These are phyloP conservation scores for Pestalotiopsis sp. DNA, from an alignment of 2,329 filamentous ascomycete species.

Conservation along the genomic window DNA sequence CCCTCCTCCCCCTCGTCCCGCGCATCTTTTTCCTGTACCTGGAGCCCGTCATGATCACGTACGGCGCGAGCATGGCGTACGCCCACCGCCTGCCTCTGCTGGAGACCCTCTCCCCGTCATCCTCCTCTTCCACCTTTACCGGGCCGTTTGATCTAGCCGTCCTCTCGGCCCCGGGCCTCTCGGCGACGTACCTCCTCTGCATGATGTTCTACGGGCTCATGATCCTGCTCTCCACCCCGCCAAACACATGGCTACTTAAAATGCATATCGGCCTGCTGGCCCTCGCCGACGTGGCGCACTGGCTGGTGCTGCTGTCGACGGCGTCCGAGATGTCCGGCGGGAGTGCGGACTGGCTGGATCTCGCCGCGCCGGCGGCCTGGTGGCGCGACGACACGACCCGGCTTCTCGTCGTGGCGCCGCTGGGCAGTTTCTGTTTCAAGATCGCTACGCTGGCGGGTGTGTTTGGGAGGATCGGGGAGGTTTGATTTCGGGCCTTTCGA, in stretches of 20 bases:
- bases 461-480: background rate
- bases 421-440: background rate
- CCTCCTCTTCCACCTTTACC: background rate
- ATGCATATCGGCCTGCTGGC: slow-evolving; percentile 24
- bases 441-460: background rate
- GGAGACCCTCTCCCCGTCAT: background rate
- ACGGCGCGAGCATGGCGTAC: slow-evolving; percentile 22
- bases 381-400: background rate
- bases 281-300: slow-evolving; percentile 27
- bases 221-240: slow-evolving; percentile 23
- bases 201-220: slow-evolving; percentile 28
- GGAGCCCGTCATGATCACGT: slow-evolving; percentile 24
- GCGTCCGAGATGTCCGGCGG: background rate
- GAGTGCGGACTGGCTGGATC: background rate
- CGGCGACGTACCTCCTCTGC: slow-evolving; percentile 20
- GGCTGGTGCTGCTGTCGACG: slow-evolving; percentile 12
- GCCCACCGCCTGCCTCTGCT: slow-evolving; percentile 18
- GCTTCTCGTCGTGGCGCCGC: background rate
- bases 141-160: background rate
- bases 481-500: background rate
- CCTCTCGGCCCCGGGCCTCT: slow-evolving; percentile 15
- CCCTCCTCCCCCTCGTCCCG: slow-evolving; percentile 25
- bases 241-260: slow-evolving; percentile 21
- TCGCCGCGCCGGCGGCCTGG: background rate
- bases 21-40: slow-evolving; percentile 29